A percentile compares a stretch with the other conserved stretches of the same genome.
Evolutionary conservation across 208 protist species (phyloP).

Genomic region (Trypanosoma cruzi): DNA sequence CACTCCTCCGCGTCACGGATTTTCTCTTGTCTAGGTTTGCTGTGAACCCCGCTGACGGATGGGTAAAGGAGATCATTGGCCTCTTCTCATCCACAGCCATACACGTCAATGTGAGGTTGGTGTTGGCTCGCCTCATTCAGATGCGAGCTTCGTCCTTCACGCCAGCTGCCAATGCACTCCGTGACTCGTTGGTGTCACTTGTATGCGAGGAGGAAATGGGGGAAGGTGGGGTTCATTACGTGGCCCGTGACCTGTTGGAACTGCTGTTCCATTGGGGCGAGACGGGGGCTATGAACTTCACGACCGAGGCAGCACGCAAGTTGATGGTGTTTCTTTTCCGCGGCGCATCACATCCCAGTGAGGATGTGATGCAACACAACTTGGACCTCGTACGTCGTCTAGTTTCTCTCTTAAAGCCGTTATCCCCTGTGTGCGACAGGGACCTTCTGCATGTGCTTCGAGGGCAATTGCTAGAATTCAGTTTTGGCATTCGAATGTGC

Average conservation of each 20-base stretch:
- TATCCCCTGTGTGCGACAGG: not conserved
- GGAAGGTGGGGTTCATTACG: slow-evolving; percentile 68
- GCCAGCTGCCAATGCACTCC: slow-evolving; percentile 39
- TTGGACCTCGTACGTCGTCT: slow-evolving; percentile 70
- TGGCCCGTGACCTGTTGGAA: slow-evolving; percentile 68
- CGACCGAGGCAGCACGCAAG: not conserved
- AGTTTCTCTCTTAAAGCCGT: slow-evolving; percentile 38
- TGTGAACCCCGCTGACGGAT: slow-evolving; percentile 25
- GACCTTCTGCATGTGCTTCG: not conserved
- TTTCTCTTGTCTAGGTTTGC: slow-evolving; percentile 32
- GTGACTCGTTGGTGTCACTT: slow-evolving; percentile 49
- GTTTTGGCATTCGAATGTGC: slow-evolving; percentile 50
- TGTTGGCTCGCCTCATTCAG: slow-evolving; percentile 58
- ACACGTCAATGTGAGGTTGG: slow-evolving; percentile 49
- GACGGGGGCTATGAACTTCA: slow-evolving; percentile 9
- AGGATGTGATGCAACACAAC: slow-evolving; percentile 51
- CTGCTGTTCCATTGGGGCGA: slow-evolving; percentile 50
- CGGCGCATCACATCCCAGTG: slow-evolving; percentile 21
- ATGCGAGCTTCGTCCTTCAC: slow-evolving; percentile 53
- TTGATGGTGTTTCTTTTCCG: slow-evolving; percentile 39
- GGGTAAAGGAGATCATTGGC: slow-evolving; percentile 64
- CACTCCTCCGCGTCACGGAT: slow-evolving; percentile 38
- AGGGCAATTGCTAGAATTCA: not conserved
- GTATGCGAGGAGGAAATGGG: slow-evolving; percentile 25
- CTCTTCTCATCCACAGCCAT: slow-evolving; percentile 30